A percentile compares a stretch with the other conserved stretches of the same genome.
Evolutionary conservation across 208 protist species (phyloP).

Genomic region (Lotmaria passim): DNA sequence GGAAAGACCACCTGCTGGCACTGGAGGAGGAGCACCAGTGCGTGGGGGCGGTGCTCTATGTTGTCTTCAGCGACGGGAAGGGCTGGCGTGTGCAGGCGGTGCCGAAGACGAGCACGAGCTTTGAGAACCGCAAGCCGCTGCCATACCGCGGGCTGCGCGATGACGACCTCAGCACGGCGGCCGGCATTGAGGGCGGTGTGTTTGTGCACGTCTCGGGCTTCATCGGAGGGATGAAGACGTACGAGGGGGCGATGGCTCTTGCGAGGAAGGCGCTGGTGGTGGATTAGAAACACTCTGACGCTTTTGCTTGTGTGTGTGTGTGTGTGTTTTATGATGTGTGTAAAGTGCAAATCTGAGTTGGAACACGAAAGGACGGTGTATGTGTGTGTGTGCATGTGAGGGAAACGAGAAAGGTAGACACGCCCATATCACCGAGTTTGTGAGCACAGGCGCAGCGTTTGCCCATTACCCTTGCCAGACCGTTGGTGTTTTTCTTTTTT

Average conservation of each 20-base stretch:
- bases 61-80: slow-evolving; percentile 88
- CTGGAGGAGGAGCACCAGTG: slow-evolving; percentile 82
- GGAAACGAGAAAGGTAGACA: too few relatives aligned
- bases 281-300: neutral
- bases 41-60: slow-evolving; percentile 74
- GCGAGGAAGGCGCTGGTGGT: slow-evolving; percentile 80
- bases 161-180: slow-evolving; percentile 76
- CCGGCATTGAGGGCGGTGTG: slow-evolving; percentile 90
- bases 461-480: too few relatives aligned
- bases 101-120: slow-evolving; percentile 64
- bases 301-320: neutral
- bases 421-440: too few relatives aligned
- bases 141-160: slow-evolving; percentile 95
- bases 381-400: slow-evolving; percentile 8
- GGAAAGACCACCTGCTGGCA: slow-evolving; percentile 94
- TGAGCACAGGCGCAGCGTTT: too few relatives aligned
- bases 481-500: too few relatives aligned
- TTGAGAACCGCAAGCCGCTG: slow-evolving; percentile 87
- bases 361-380: neutral
- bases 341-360: too few relatives aligned
- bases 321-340: too few relatives aligned
- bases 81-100: slow-evolving; percentile 94
- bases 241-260: slow-evolving; percentile 93
- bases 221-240: slow-evolving; percentile 95
- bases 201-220: slow-evolving; percentile 97